Base-by-base conservation (phyloP, 345 rosid species). In the Adansonia digitata region DNA sequence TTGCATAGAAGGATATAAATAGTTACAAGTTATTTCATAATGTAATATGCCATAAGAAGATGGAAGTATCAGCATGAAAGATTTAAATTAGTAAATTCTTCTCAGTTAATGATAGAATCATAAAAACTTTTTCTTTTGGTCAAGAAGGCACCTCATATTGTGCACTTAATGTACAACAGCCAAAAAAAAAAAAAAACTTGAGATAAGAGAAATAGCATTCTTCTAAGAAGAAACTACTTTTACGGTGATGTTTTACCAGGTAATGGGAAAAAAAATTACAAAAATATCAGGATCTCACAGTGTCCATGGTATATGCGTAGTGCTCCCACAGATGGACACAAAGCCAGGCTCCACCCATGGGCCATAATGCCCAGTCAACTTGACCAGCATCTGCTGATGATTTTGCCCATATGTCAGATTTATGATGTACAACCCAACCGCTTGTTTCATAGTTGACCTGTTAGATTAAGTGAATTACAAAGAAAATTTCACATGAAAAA, bases 281-380 rank as follows among this genome's bases (percentile, higher is more conserved):
- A 14, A 69, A 72, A 39, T 78, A 39, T 37, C 13, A 65, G 78
- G 72, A 73, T 46, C 88, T 75, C 79, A 95, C 99, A 80, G 84
- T 85, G 85, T 95, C 97, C 89, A 85, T 56, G 6, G 97, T 89
- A 81, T 88, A 95, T 29, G 79, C 72, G 77, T 91, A 95, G 76
- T 95, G 97, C 84, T 93, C 99, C 99, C 99, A 93, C 22, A 90
- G 85, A 84, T 91, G 99, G 27, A 94, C 89, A 75, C 94, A 93
- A 68, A 95, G 95, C 98, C 99, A 95, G 31, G 98, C 91, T 70
- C 99, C 99, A 55, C 99, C 99, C 98, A 95, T 95, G 24, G 96
- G 98, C 99, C 99, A 95, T 29, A 95, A 69, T 18, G 93, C 93
- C 94, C 93, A 95, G 46, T 81, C 81, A 72, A 86, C 97, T 14